Base-by-base conservation (phyloP, 129 eudicot genomes). In the Pulicaria dysenterica region DNA sequence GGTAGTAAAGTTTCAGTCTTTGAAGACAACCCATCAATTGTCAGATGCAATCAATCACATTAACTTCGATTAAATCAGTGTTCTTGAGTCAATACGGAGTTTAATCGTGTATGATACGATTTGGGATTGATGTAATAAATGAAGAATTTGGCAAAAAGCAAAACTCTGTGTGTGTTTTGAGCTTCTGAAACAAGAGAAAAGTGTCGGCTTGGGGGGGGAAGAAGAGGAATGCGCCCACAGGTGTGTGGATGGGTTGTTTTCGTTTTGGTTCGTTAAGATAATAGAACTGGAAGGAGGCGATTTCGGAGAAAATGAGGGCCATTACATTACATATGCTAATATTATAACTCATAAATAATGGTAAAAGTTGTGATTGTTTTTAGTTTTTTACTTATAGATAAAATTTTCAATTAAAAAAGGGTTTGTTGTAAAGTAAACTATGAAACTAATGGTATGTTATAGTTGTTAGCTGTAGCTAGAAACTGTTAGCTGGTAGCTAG, bases 121-220 rank as follows among this genome's bases (percentile, higher is more conserved):
- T 48, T 73, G 73, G 60, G 62, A 49, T 31, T 50, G 73, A 3
- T 2, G 10, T 8, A 10, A 42, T 63, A 19, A 53, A 69, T 38
- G 38, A 13, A 38, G 56, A 12, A 31, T 5, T 15, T 46, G 44
- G 5, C 1, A 38, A 39, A 10, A 42, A 39, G 9, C 64, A 11
- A 11, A 36, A 46, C 12, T 67, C 2, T 62, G 34, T 14, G 14
- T 14, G 36, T 48, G 67, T 39, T 24, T 13, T 67, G 72, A 67
- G 17, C 24, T 67, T 11, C 31, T 17, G 1, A 37, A 38, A 50
- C 48, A 60, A 11, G 44, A 44, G 54, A 58, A 57, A 58, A 68
- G 38, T 77, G 75, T 77, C 81, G 81, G 75, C 59, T 76, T 58
- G 69, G 38, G 45, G 73, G n/a, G 67, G 43, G 31, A 75, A 5